Evolutionary conservation across 192 early-diverging fungal genomes (phyloP).

Genomic region (Pilaira anomala): DNA sequence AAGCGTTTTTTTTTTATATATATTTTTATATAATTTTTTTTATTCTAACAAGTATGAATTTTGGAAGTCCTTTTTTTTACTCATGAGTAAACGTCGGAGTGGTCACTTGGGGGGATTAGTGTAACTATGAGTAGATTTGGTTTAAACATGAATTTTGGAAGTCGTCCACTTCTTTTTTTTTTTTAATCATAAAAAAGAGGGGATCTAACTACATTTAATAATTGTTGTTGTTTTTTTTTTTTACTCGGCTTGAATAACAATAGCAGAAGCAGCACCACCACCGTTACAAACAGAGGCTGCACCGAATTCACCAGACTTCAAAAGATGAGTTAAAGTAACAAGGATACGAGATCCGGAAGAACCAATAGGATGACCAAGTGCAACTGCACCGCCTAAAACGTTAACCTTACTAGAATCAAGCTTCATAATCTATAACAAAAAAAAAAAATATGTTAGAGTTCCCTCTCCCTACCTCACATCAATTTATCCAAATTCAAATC

Average conservation of each 20-base stretch:
- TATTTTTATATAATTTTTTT: too few species aligned
- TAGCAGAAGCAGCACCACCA: conserved; percentile 72
- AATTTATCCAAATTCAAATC: too few species aligned
- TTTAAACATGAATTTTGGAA: too few species aligned
- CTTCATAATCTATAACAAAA: conserved; percentile 52
- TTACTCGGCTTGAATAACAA: conserved; percentile 62
- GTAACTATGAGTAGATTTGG: too few species aligned
- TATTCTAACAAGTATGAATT: too few species aligned
- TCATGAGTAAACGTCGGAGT: too few species aligned
- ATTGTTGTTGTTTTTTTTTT: background rate
- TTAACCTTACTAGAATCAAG: conserved; percentile 70
- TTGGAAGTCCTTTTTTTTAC: too few species aligned
- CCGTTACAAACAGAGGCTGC: conserved; percentile 83
- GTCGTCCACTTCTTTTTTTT: background rate
- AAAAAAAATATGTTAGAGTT: too few species aligned
- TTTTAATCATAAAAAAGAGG: background rate
- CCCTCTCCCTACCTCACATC: too few species aligned
- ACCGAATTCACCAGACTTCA: conserved; percentile 80
- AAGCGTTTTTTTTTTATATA: too few species aligned
- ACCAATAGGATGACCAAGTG: conserved; percentile 80
- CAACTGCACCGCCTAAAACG: conserved; percentile 78
- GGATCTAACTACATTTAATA: background rate
- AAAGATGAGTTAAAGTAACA: conserved; percentile 76
- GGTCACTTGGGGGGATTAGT: too few species aligned
- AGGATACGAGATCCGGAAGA: conserved; percentile 80